Evolutionary conservation across 2,329 filamentous ascomycete genomes (phyloP).

Genomic region (Claviceps paspali): DNA sequence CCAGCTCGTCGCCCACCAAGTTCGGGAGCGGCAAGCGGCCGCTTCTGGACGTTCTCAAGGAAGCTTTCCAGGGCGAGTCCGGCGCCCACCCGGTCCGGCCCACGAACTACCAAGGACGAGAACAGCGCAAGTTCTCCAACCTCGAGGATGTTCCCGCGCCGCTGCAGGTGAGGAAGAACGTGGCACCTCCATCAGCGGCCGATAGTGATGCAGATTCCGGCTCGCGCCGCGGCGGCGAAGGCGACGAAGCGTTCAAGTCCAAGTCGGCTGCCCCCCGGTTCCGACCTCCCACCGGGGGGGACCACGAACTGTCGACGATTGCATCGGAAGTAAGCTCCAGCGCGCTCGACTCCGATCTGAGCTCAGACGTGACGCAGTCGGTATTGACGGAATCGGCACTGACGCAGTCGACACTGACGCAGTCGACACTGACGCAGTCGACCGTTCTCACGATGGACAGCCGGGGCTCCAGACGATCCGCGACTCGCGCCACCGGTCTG

Average conservation of each 20-base stretch:
- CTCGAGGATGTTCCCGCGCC: constrained; percentile 11
- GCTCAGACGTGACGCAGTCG: constrained; percentile 30
- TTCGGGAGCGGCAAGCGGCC: constrained; percentile 27
- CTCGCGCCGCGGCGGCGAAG: not conserved
- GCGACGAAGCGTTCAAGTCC: constrained; percentile 1
- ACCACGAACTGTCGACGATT: constrained; percentile 43
- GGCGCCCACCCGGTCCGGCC: constrained; percentile 28
- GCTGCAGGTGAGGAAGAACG: constrained; percentile 1
- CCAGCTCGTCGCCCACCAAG: constrained; percentile 32
- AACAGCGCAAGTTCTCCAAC: constrained; percentile 21
- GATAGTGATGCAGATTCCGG: not conserved
- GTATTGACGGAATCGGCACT: too few relatives aligned
- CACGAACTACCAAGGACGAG: constrained; percentile 32
- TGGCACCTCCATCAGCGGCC: not conserved
- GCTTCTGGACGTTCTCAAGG: constrained; percentile 42
- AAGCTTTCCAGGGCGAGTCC: constrained; percentile 49
- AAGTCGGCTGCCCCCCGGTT: constrained; percentile 19
- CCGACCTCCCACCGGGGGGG: constrained; percentile 36
- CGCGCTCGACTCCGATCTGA: constrained; percentile 31
- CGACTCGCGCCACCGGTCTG: constrained; percentile 35
- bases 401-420: constrained; percentile 39
- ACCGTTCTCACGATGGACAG: constrained; percentile 33
- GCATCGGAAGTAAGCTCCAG: constrained; percentile 35
- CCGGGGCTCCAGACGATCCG: constrained; percentile 8
- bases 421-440: constrained; percentile 38